phyloP scores from a whole-genome alignment of 306 rosid species.

The Alnus rubra region DNA sequence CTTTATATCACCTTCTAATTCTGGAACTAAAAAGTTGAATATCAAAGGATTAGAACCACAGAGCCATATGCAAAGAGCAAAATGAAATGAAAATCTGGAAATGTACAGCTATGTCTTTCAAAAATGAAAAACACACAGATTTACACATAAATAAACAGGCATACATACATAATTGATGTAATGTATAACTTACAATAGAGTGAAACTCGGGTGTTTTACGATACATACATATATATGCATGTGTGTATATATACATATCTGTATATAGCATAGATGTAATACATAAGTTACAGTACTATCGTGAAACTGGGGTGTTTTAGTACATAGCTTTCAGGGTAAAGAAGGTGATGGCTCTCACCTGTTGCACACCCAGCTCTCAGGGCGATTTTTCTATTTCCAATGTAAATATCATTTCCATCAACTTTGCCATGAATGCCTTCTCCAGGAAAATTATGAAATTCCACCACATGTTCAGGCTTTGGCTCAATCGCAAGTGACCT shows the following conservation, averaged over 20 bases:
- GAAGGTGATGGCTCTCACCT: constrained; percentile 44
- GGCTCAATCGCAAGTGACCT: constrained; percentile 71
- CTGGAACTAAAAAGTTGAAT: constrained; percentile 52
- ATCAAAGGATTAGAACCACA: background rate
- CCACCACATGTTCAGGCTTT: constrained; percentile 71
- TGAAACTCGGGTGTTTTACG: no score
- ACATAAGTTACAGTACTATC: no score
- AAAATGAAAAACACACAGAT: background rate
- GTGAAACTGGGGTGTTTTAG: background rate
- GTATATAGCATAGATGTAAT: background rate
- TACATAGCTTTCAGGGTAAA: background rate
- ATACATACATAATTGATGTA: no score
- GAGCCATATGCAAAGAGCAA: background rate
- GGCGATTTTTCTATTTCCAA: constrained; percentile 73
- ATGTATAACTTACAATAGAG: no score
- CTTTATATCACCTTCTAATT: constrained; percentile 43
- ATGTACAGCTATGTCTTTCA: background rate
- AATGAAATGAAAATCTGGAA: constrained; percentile 8
- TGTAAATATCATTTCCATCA: constrained; percentile 60
- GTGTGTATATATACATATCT: no score
- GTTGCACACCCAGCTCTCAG: constrained; percentile 60
- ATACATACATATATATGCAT: no score
- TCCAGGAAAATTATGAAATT: constrained; percentile 80
- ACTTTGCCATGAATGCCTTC: constrained; percentile 84
- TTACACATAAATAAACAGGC: background rate